A percentile compares a stretch with the other conserved stretches of the same genome.
These are phyloP conservation scores for Sporisorium exsertum DNA, from an alignment of 1,284 basidiomycete genomes.

Conservation along the genomic window DNA sequence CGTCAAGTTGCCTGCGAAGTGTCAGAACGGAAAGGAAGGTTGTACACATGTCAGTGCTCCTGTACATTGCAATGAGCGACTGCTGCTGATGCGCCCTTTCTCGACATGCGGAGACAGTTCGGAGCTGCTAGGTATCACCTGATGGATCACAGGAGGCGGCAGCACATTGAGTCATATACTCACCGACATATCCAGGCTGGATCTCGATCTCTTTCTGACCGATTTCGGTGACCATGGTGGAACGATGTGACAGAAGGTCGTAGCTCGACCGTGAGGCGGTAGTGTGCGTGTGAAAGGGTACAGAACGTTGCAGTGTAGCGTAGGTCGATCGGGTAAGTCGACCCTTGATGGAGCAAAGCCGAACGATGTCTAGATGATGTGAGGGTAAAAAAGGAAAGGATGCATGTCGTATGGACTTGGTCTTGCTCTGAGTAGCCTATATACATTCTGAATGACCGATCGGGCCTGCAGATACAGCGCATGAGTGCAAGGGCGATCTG, in stretches of 20 bases:
- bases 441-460: background rate
- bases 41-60: background rate
- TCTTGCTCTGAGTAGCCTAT: background rate
- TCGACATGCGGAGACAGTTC: too few species aligned
- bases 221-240: conserved; percentile 48
- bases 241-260: background rate
- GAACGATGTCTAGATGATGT: background rate
- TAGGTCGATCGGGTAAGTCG: background rate
- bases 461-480: background rate
- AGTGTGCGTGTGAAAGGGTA: background rate
- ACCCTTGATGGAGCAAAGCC: background rate
- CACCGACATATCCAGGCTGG: conserved; percentile 53
- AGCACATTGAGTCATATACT: conserved; percentile 6
- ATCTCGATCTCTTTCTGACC: conserved; percentile 50
- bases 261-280: background rate
- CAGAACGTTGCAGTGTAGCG: background rate
- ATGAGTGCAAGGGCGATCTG: conserved; percentile 1
- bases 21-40: too few species aligned
- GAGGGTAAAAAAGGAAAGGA: background rate
- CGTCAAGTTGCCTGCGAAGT: conserved; percentile 63
- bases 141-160: background rate
- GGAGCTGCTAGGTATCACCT: background rate
- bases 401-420: too few species aligned
- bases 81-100: background rate
- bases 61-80: background rate